Conservation (phyloP, 2,329 filamentous ascomycete species). For the Colletotrichum magnum region DNA sequence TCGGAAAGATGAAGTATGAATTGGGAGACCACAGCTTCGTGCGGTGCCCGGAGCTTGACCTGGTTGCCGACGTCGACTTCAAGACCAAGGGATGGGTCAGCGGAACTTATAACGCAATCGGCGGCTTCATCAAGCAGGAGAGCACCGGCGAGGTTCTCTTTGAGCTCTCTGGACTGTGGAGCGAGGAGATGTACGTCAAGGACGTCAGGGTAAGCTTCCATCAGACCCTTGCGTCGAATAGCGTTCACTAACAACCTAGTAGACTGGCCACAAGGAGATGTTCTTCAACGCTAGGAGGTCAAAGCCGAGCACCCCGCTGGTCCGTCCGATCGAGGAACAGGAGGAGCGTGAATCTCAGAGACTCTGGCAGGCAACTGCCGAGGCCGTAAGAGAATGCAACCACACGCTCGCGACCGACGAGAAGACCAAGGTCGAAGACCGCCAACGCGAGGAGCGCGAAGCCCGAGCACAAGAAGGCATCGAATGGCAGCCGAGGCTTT, state of each 20-base stretch:
- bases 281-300: conserved; percentile 89
- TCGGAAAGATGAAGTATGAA: conserved; percentile 99
- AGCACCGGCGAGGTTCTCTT: conserved; percentile 89
- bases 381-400: conserved; percentile 86
- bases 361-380: conserved; percentile 86
- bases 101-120: conserved; percentile 96
- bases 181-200: conserved; percentile 93
- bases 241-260: conserved; percentile 8
- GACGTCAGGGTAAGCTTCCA: conserved; percentile 75
- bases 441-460: conserved; percentile 89
- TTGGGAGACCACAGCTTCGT: conserved; percentile 96
- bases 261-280: conserved; percentile 91
- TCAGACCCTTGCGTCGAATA: neutral
- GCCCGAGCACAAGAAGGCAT: conserved; percentile 82
- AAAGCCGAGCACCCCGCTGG: conserved; percentile 80
- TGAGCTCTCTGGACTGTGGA: conserved; percentile 94
- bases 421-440: conserved; percentile 96
- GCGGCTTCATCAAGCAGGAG: conserved; percentile 90
- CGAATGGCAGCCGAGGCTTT: conserved; percentile 91
- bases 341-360: conserved; percentile 90
- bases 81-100: conserved; percentile 98
- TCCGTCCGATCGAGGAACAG: conserved; percentile 87
- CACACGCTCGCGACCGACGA: conserved; percentile 93
- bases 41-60: conserved; percentile 87
- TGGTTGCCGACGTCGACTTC: conserved; percentile 95